phyloP scores from a whole-genome alignment of 441 rosid species.

The Gossypium gossypioides region DNA sequence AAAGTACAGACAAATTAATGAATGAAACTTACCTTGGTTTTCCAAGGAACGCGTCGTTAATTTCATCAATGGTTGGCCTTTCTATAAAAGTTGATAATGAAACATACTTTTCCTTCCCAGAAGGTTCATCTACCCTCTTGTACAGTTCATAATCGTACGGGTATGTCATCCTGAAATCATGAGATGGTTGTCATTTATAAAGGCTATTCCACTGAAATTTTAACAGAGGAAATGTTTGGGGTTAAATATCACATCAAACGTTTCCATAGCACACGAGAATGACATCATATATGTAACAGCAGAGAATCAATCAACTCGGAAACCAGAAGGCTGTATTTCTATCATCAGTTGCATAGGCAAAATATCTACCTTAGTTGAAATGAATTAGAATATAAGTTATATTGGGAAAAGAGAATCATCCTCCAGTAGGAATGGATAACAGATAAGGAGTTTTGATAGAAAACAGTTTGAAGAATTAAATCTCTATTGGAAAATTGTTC shows the following conservation, averaged over 20 bases:
- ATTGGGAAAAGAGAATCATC: background rate
- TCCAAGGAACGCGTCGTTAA: slow-evolving; percentile 68
- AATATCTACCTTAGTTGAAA: background rate
- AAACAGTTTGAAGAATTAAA: background rate
- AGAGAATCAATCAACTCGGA: background rate
- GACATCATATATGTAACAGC: background rate
- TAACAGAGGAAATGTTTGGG: background rate
- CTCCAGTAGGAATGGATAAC: background rate
- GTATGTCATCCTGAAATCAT: slow-evolving; percentile 57
- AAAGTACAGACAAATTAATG: background rate
- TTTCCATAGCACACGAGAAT: background rate
- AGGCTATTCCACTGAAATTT: background rate
- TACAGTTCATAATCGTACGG: slow-evolving; percentile 57
- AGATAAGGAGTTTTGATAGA: background rate
- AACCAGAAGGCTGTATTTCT: background rate
- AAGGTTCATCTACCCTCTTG: slow-evolving; percentile 55
- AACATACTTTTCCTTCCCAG: slow-evolving; percentile 58
- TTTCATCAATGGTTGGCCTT: slow-evolving; percentile 57
- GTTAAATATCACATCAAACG: background rate
- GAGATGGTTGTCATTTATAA: background rate
- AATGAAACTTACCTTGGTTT: slow-evolving; percentile 38
- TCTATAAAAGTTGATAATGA: slow-evolving; percentile 46
- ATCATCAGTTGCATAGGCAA: background rate
- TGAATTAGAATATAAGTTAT: background rate
- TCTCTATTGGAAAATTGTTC: background rate